Conservation (phyloP, 768 basidiomycete genomes). For the Lentinula boryana region DNA sequence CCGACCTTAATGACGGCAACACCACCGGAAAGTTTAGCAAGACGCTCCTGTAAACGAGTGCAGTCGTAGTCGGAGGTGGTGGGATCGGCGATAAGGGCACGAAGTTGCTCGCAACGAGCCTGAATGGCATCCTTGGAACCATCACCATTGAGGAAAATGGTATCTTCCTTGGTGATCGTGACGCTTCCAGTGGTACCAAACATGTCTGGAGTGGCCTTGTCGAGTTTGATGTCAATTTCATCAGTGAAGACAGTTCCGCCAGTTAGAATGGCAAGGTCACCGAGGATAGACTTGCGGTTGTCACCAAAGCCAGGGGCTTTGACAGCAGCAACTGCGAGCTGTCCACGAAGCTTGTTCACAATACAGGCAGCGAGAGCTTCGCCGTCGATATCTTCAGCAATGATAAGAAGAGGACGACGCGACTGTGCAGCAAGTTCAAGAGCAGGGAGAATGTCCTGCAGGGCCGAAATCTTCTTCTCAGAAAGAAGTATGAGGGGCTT, state of each 20-base stretch:
- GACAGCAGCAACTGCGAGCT: constrained; percentile 89
- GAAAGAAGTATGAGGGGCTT: constrained; percentile 91
- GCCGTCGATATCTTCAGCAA: constrained; percentile 97
- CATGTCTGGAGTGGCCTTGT: constrained; percentile 66
- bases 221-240: constrained; percentile 96
- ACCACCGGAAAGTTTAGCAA: constrained; percentile 94
- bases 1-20: constrained; percentile 99
- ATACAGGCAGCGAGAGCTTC: constrained; percentile 98
- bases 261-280: constrained; percentile 94
- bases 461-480: constrained; percentile 95
- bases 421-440: constrained; percentile 77
- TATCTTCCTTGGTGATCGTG: constrained; percentile 97
- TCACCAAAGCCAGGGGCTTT: constrained; percentile 99
- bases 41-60: constrained; percentile 92
- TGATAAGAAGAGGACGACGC: constrained; percentile 88
- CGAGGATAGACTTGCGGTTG: constrained; percentile 97
- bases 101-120: constrained; percentile 95
- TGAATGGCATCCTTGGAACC: constrained; percentile 70
- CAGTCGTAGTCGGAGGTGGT: constrained; percentile 92
- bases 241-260: constrained; percentile 97
- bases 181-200: constrained; percentile 89
- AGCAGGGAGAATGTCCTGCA: constrained; percentile 93
- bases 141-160: constrained; percentile 93
- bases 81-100: constrained; percentile 71
- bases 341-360: constrained; percentile 98